phyloP scores from a whole-genome alignment of 2,329 filamentous ascomycete genomes.

The Parastagonospora avenae region DNA sequence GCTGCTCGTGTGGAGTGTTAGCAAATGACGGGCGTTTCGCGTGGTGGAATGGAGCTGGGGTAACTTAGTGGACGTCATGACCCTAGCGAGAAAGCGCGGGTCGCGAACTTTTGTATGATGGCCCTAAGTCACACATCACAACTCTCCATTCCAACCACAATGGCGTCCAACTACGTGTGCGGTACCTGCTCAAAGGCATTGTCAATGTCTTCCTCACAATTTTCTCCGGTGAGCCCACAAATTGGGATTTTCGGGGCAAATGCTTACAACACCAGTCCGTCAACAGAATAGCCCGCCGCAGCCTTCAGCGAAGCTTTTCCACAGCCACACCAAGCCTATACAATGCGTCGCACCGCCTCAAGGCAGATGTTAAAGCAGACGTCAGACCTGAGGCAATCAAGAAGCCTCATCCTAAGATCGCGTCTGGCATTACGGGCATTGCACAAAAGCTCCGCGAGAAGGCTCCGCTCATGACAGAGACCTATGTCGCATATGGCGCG shows the following conservation, averaged over 20 bases:
- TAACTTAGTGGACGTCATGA: conserved; percentile 38
- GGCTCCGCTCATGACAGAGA: conserved; percentile 54
- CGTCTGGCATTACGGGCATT: conserved; percentile 24
- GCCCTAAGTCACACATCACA: not conserved
- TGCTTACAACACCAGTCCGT: conserved; percentile 29
- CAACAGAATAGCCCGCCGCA: conserved; percentile 22
- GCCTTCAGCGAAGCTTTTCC: conserved; percentile 30
- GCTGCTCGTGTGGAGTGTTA: too few species aligned
- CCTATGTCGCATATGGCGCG: conserved; percentile 78
- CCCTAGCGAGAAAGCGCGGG: conserved; percentile 30
- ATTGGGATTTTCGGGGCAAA: not conserved
- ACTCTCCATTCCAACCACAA: conserved; percentile 20
- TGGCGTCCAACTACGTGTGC: conserved; percentile 46
- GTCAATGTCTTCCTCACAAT: conserved; percentile 15
- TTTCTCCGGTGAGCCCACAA: conserved; percentile 22
- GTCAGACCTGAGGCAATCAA: conserved; percentile 22
- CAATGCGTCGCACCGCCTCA: conserved; percentile 25
- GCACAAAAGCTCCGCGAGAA: conserved; percentile 39
- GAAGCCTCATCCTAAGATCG: conserved; percentile 19
- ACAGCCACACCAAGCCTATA: conserved; percentile 27
- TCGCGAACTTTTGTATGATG: conserved; percentile 32
- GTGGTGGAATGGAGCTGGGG: conserved; percentile 10
- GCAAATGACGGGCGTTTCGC: too few species aligned
- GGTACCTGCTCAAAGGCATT: conserved; percentile 41
- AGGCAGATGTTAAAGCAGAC: conserved; percentile 21